phyloP scores from a whole-genome alignment of 768 basidiomycete genomes.

The Leccinellum rugosiceps region DNA sequence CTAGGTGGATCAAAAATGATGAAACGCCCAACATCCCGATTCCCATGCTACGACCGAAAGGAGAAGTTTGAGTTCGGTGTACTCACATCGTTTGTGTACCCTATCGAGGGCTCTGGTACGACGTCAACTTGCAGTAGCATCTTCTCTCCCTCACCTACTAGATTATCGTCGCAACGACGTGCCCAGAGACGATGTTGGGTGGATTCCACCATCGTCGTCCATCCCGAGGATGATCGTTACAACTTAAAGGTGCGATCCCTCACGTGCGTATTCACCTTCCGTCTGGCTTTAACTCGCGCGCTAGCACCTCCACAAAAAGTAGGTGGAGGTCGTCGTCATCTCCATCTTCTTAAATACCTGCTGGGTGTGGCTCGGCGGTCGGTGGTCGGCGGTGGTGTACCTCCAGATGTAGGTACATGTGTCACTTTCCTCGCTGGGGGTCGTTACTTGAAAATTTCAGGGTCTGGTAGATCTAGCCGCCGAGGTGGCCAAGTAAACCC shows the following conservation, averaged over 20 bases:
- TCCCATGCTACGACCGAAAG: too few species aligned
- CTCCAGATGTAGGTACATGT: too few species aligned
- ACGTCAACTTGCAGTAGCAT: neutral
- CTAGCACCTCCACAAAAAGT: too few species aligned
- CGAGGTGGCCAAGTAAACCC: conserved; percentile 78
- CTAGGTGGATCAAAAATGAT: conserved; percentile 89
- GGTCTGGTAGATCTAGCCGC: conserved; percentile 88
- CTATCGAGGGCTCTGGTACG: conserved; percentile 80
- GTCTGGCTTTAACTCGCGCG: too few species aligned
- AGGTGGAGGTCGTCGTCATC: conserved; percentile 31
- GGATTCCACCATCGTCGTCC: conserved; percentile 96
- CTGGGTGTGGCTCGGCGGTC: conserved; percentile 75
- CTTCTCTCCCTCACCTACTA: conserved; percentile 61
- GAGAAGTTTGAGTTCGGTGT: conserved; percentile 97
- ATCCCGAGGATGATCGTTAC: conserved; percentile 90
- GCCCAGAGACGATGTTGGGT: conserved; percentile 98
- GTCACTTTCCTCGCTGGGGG: too few species aligned
- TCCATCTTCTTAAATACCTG: conserved; percentile 57
- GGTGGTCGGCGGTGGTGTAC: conserved; percentile 62
- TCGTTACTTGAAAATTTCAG: conserved; percentile 37
- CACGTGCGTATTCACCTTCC: too few species aligned
- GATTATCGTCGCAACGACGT: conserved; percentile 92
- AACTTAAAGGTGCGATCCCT: conserved; percentile 48
- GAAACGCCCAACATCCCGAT: conserved; percentile 73
- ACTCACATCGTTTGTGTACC: conserved; percentile 77